These are phyloP conservation scores for Phaeomoniella chlamydospora DNA, from an alignment of 2,329 filamentous ascomycete genomes.

Conservation along the genomic window DNA sequence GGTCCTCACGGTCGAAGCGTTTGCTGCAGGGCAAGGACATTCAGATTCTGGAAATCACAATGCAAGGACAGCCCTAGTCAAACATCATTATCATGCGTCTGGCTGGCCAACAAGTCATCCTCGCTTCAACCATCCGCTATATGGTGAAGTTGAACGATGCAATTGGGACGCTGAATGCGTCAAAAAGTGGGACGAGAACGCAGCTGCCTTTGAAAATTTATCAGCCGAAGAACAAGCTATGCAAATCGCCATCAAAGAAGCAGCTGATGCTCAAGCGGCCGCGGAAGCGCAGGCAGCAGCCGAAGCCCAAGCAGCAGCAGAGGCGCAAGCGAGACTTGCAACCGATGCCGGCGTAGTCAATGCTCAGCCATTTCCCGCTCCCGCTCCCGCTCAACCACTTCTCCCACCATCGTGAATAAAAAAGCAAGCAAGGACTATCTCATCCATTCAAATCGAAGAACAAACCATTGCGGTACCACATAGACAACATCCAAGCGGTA, in stretches of 20 bases:
- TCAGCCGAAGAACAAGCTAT: constrained; percentile 44
- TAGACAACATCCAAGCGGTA: no score
- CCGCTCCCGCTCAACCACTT: no score
- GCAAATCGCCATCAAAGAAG: constrained; percentile 23
- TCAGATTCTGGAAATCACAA: constrained; percentile 59
- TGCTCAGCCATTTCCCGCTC: no score
- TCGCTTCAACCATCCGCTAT: constrained; percentile 52
- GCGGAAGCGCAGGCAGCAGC: neutral
- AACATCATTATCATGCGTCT: constrained; percentile 62
- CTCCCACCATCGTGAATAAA: no score
- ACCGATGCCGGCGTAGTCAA: no score
- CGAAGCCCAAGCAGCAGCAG: neutral
- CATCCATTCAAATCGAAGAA: no score
- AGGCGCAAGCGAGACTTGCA: no score
- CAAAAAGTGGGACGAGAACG: constrained; percentile 49
- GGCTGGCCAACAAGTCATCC: constrained; percentile 55
- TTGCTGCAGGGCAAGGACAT: constrained; percentile 59
- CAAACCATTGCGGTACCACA: no score
- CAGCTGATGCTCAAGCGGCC: constrained; percentile 4
- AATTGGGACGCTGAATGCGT: constrained; percentile 57
- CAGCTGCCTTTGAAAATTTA: constrained; percentile 43
- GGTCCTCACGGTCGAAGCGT: constrained; percentile 56
- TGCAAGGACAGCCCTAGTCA: constrained; percentile 50
- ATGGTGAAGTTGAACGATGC: constrained; percentile 55
- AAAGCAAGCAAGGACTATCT: no score